Evolutionary conservation across 1,139 yeast species (phyloP).

Genomic region (Hyphopichia pseudoburtonii): DNA sequence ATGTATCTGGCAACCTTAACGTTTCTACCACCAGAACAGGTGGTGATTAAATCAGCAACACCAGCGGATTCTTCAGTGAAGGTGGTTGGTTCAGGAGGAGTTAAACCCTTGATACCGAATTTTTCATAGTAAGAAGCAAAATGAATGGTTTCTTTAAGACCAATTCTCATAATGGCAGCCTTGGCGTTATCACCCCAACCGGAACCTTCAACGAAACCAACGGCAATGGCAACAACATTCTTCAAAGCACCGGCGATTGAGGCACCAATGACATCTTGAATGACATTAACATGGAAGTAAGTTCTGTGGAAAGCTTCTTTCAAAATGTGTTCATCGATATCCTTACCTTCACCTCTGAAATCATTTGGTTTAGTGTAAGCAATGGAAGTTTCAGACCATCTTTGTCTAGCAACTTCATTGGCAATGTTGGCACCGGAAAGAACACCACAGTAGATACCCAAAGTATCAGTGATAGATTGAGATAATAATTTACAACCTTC

Average conservation of each 20-base stretch:
- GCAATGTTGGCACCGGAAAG: constrained; percentile 52
- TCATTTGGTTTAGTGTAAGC: constrained; percentile 44
- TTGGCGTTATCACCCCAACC: constrained; percentile 57
- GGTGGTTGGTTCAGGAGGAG: constrained; percentile 40
- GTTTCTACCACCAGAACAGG: constrained; percentile 52
- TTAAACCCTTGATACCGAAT: constrained; percentile 60
- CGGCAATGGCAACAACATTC: constrained; percentile 49
- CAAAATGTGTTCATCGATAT: constrained; percentile 41
- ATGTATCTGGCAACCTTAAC: constrained; percentile 49
- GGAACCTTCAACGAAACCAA: constrained; percentile 49
- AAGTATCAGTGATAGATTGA: constrained; percentile 41
- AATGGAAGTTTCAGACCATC: constrained; percentile 53
- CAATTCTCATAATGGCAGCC: constrained; percentile 51
- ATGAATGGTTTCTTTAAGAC: constrained; percentile 43
- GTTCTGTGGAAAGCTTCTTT: constrained; percentile 48
- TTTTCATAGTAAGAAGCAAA: constrained; percentile 48
- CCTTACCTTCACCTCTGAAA: constrained; percentile 41
- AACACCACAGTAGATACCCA: constrained; percentile 48
- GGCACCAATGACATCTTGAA: constrained; percentile 49
- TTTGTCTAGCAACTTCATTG: constrained; percentile 46
- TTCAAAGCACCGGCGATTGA: constrained; percentile 53
- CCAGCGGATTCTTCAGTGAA: constrained; percentile 52
- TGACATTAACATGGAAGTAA: constrained; percentile 49
- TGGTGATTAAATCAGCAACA: constrained; percentile 51
- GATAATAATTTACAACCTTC: constrained; percentile 47